Conservation (phyloP, 768 basidiomycete genomes). For the Phlebiopsis flavidoalba region DNA sequence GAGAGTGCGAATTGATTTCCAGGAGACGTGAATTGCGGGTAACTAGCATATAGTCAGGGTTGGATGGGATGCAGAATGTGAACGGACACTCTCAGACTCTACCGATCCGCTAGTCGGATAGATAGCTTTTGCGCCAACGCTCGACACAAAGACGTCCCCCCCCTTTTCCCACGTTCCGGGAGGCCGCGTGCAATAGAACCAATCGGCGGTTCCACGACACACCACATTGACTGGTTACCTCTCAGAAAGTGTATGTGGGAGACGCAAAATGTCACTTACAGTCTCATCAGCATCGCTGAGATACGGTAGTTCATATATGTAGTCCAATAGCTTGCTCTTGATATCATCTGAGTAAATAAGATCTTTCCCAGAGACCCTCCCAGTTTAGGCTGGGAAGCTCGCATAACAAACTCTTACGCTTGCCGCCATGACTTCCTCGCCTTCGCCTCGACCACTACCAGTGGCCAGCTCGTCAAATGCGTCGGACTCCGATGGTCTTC, state of each 20-base stretch:
- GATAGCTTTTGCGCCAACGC: constrained; percentile 95
- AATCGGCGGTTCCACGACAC: constrained; percentile 97
- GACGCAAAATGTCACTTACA: constrained; percentile 41
- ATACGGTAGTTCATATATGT: constrained; percentile 93
- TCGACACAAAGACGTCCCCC: constrained; percentile 90
- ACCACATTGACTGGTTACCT: constrained; percentile 68
- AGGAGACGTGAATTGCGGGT: constrained; percentile 81
- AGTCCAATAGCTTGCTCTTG: constrained; percentile 85
- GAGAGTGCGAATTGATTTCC: constrained; percentile 97
- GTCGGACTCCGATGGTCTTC: constrained; percentile 60
- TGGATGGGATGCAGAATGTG: not conserved
- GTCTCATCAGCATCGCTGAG: constrained; percentile 80
- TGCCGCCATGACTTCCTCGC: constrained; percentile 80
- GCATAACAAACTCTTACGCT: constrained; percentile 77
- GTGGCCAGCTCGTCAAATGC: constrained; percentile 68
- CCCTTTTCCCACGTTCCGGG: constrained; percentile 98
- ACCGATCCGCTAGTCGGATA: constrained; percentile 85
- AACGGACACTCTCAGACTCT: constrained; percentile 14
- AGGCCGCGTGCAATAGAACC: constrained; percentile 90
- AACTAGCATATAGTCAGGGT: constrained; percentile 40
- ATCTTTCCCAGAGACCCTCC: constrained; percentile 93
- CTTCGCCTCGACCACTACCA: constrained; percentile 46
- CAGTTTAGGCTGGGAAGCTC: constrained; percentile 78
- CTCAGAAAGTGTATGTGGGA: not conserved
- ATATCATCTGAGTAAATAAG: constrained; percentile 82